Conservation (phyloP, 345 rosid genomes). For the Brassica napus region DNA sequence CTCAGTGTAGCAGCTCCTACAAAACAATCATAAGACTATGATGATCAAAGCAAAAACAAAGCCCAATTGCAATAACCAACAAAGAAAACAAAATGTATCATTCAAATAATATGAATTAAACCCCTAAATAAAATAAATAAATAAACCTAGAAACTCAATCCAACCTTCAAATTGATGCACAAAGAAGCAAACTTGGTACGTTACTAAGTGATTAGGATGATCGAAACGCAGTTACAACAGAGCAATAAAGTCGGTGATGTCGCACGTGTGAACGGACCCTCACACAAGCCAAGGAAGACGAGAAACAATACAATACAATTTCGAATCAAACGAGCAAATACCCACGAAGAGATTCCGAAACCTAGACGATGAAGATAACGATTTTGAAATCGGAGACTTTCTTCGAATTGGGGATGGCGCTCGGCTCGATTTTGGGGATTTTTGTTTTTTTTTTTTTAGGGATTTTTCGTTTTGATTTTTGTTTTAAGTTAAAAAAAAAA, state of each 20-base stretch:
- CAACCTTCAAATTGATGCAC: conserved; percentile 24
- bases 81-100: conserved; percentile 2
- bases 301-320: not conserved
- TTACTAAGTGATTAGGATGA: conserved; percentile 20
- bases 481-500: not conserved
- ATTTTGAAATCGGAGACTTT: conserved; percentile 9
- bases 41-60: not conserved
- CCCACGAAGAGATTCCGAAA: conserved; percentile 17
- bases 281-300: conserved; percentile 17
- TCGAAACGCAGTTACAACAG: conserved; percentile 25
- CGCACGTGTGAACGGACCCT: conserved; percentile 43
- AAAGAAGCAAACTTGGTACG: conserved; percentile 28
- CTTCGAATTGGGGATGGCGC: conserved; percentile 17
- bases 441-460: not conserved
- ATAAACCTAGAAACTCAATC: conserved; percentile 30
- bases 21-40: conserved; percentile 17
- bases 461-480: conserved; percentile 10
- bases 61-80: conserved; percentile 14
- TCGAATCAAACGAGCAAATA: conserved; percentile 10
- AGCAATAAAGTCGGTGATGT: conserved; percentile 33
- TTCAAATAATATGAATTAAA: not conserved
- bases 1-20: conserved; percentile 27
- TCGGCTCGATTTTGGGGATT: conserved; percentile 34
- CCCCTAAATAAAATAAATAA: not conserved
- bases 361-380: not conserved